These are phyloP conservation scores for Melaleuca quinquenervia DNA, from an alignment of 345 rosid genomes.

Conservation along the genomic window DNA sequence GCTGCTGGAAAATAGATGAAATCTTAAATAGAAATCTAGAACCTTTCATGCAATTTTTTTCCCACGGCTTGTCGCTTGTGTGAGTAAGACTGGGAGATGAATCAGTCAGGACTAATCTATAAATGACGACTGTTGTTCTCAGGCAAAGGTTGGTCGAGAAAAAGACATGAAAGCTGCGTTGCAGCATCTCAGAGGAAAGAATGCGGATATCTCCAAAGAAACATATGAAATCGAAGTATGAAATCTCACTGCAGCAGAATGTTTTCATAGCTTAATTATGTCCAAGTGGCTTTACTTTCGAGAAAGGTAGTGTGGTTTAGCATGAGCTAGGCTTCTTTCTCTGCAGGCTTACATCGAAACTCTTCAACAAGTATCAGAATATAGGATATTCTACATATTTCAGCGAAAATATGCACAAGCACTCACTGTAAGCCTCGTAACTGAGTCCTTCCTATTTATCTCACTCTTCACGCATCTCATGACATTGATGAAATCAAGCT, in stretches of 20 bases:
- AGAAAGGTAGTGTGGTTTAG: not conserved
- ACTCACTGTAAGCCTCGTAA: not conserved
- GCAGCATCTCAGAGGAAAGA: slow-evolving; percentile 12
- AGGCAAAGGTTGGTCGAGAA: slow-evolving; percentile 26
- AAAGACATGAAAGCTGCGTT: slow-evolving; percentile 12
- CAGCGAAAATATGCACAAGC: slow-evolving; percentile 11
- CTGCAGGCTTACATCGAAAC: slow-evolving; percentile 12
- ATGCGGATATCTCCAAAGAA: slow-evolving; percentile 16
- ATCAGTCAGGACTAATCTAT: not conserved
- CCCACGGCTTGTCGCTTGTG: not conserved
- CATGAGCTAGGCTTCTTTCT: not conserved
- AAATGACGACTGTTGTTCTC: not conserved
- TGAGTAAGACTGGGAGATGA: not conserved
- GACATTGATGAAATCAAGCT: not conserved
- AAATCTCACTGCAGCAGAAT: not conserved
- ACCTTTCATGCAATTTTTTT: not conserved
- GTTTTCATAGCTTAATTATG: not conserved
- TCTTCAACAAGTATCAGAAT: not conserved
- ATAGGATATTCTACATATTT: slow-evolving; percentile 6
- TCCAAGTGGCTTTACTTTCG: not conserved
- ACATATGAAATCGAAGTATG: slow-evolving; percentile 5
- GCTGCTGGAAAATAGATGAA: not conserved
- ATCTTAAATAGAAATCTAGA: not conserved
- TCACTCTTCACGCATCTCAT: not conserved
- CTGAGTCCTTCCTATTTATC: not conserved